Evolutionary conservation across 352 stramenopile genomes (phyloP).

Genomic region (Globisporangium solare): DNA sequence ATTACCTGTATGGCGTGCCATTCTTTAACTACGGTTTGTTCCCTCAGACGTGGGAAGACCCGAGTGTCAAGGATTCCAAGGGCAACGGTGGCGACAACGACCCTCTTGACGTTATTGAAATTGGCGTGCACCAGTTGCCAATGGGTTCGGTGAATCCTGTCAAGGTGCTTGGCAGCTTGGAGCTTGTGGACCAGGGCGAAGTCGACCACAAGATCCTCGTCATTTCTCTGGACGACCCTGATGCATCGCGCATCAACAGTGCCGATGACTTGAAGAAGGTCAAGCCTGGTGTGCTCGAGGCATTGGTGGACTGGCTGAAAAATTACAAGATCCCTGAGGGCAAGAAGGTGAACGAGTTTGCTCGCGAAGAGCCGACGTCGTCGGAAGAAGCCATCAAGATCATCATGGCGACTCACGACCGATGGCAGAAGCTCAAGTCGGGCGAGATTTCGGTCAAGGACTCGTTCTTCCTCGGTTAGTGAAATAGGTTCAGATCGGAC

Average conservation of each 20-base stretch:
- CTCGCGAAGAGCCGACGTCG: slow-evolving; percentile 60
- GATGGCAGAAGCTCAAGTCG: slow-evolving; percentile 67
- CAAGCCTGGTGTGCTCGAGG: slow-evolving; percentile 89
- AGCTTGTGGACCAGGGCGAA: slow-evolving; percentile 98
- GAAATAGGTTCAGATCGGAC: not conserved
- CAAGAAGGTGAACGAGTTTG: slow-evolving; percentile 93
- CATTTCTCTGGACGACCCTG: slow-evolving; percentile 87
- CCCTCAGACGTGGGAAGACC: slow-evolving; percentile 99
- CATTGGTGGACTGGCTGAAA: slow-evolving; percentile 95
- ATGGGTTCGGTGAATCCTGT: slow-evolving; percentile 97
- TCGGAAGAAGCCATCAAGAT: slow-evolving; percentile 57
- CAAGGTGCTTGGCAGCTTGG: slow-evolving; percentile 95
- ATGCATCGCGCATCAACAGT: slow-evolving; percentile 80
- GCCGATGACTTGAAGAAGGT: slow-evolving; percentile 89
- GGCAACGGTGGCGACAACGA: slow-evolving; percentile 98
- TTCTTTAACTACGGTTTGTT: slow-evolving; percentile 99
- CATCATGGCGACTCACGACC: slow-evolving; percentile 56
- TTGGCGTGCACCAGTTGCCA: slow-evolving; percentile 86
- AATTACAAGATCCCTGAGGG: slow-evolving; percentile 99
- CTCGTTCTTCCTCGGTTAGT: slow-evolving; percentile 51
- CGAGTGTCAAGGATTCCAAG: slow-evolving; percentile 69
- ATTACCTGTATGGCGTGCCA: slow-evolving; percentile 95
- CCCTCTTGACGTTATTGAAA: slow-evolving; percentile 98
- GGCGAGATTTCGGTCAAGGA: slow-evolving; percentile 60
- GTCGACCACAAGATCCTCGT: slow-evolving; percentile 99